Evolutionary conservation across 805 yeast genomes (phyloP), one percentile per base, ranked within the genome.

Genomic region (Metschnikowia gelsemii): DNA sequence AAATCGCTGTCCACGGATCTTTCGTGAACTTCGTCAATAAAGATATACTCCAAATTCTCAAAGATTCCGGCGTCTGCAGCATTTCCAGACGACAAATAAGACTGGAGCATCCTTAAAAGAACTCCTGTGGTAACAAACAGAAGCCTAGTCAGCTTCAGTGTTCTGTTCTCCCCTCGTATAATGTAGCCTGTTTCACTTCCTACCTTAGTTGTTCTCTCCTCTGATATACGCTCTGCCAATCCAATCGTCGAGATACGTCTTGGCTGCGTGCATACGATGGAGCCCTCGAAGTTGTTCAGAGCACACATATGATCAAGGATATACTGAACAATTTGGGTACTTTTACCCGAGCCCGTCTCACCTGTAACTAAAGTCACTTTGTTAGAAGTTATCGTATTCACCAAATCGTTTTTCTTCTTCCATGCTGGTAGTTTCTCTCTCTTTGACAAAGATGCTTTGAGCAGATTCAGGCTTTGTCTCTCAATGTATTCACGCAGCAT

Each of bases 291-390:
- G 46, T 76, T 77, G 0, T 75, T 75, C 9, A 63, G 57, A 0
- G 63, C 33, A 35, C 76, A 71, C 44, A 87, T 55, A 28, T 80
- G 71, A 58, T 91, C 98, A 13, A 91, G 64, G 16, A 91, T 68
- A 51, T 89, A 91, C 59, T 91, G 99, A 5, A 88, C 96, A 4
- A 87, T 79, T 59, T 91, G 99, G 0, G 99, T 91, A 1, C 96
- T 87, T 57, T 91, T 91, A 52, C 98, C 98, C 1, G 97, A 90
- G 53, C 98, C 98, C 0, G 98, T 91, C 60, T 93, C 99, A 59
- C 98, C 99, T 2, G 98, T 91, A 26, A 91, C 76, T 24, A 91
- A 64, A 7, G 86, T 80, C 4, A 88, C 84, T 47, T 78, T 78
- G 56, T 85, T 76, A 0, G 68, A 46, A 21, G 72, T 68, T 3